These are phyloP conservation scores for Leucoagaricus sp. DNA, from an alignment of 1,284 basidiomycete species.

Conservation along the genomic window DNA sequence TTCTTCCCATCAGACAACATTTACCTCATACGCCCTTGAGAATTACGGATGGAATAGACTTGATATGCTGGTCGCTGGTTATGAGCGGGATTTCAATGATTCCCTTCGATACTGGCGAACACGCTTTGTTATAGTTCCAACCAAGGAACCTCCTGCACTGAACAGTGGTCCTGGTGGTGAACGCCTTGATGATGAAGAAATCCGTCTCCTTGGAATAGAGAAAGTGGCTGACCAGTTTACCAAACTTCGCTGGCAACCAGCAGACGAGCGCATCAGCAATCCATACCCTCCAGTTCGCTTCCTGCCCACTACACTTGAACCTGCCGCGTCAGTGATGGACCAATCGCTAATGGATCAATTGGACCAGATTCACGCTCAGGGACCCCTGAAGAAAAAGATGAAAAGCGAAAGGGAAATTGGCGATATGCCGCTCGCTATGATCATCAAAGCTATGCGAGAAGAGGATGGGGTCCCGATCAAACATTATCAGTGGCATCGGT, in stretches of 20 bases:
- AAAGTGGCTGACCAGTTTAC: conserved; percentile 90
- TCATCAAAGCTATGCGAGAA: conserved; percentile 80
- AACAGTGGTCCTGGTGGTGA: conserved; percentile 65
- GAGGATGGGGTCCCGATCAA: conserved; percentile 79
- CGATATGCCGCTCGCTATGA: conserved; percentile 57
- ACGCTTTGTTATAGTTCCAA: conserved; percentile 92
- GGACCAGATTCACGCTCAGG: conserved; percentile 75
- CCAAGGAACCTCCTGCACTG: conserved; percentile 62
- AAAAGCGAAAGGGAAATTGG: conserved; percentile 72
- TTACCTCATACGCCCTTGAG: conserved; percentile 78
- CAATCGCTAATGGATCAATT: conserved; percentile 76
- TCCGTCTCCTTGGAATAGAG: conserved; percentile 86
- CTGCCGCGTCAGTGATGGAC: conserved; percentile 77
- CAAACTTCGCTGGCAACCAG: conserved; percentile 73
- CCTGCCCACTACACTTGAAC: conserved; percentile 80
- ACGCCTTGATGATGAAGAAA: conserved; percentile 83
- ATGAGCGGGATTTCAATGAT: conserved; percentile 80
- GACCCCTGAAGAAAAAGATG: conserved; percentile 75
- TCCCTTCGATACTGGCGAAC: conserved; percentile 92
- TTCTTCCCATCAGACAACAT: conserved; percentile 77
- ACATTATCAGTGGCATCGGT: conserved; percentile 74
- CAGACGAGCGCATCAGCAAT: conserved; percentile 53
- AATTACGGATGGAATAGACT: conserved; percentile 84
- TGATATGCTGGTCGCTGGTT: conserved; percentile 85
- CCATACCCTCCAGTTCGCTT: conserved; percentile 64